These are phyloP conservation scores for Claviceps arundinis DNA, from an alignment of 2,329 filamentous ascomycete species.

Conservation along the genomic window DNA sequence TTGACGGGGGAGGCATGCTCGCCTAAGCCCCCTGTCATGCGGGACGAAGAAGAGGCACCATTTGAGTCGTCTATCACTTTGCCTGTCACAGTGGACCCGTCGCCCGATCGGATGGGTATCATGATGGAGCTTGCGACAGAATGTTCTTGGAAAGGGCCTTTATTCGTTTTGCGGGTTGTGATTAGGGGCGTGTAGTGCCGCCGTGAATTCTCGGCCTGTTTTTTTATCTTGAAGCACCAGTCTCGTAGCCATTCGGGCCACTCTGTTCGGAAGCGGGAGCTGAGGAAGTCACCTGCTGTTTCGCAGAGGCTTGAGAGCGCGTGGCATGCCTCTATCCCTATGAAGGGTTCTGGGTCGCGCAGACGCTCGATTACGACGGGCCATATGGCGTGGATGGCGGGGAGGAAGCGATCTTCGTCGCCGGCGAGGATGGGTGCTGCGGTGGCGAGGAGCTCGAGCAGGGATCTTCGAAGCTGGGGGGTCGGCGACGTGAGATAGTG, in stretches of 20 bases:
- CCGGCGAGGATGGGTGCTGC: slow-evolving; percentile 58
- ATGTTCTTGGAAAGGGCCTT: neutral
- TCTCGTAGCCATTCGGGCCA: slow-evolving; percentile 45
- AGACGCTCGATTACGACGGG: slow-evolving; percentile 61
- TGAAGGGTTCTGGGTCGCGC: slow-evolving; percentile 52
- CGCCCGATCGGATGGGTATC: slow-evolving; percentile 19
- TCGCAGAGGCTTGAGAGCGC: slow-evolving; percentile 56
- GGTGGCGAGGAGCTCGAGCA: slow-evolving; percentile 64
- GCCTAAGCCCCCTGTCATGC: slow-evolving; percentile 30
- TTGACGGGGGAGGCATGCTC: slow-evolving; percentile 48
- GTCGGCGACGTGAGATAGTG: slow-evolving; percentile 83
- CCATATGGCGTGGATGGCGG: slow-evolving; percentile 84
- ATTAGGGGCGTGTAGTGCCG: slow-evolving; percentile 3
- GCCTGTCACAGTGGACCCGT: slow-evolving; percentile 10
- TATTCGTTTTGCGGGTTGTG: neutral
- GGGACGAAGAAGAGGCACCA: neutral
- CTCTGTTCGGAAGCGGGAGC: slow-evolving; percentile 57
- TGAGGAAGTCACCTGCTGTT: slow-evolving; percentile 69
- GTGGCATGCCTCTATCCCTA: slow-evolving; percentile 56
- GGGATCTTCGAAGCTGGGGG: slow-evolving; percentile 60
- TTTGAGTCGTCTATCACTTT: neutral
- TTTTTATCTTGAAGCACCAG: slow-evolving; percentile 34
- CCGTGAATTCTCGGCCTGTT: slow-evolving; percentile 19
- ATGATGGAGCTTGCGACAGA: slow-evolving; percentile 11
- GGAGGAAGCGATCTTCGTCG: slow-evolving; percentile 75